Base-by-base conservation (phyloP, 352 stramenopile genomes). In the Phytopythium cucurbitacearum region DNA sequence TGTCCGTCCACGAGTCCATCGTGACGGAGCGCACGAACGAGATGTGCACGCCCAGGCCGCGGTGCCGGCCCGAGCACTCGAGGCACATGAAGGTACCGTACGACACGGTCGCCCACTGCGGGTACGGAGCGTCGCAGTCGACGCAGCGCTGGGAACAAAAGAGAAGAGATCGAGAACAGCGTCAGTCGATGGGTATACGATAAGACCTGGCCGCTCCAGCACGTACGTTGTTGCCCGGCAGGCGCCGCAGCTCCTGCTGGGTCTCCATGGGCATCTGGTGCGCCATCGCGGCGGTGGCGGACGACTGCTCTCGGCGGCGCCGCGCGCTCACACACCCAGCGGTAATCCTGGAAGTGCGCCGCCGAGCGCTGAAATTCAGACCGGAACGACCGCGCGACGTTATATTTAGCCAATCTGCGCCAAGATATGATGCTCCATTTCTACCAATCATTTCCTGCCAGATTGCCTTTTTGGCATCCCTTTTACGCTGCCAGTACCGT, bases 11-110 rank as follows among this genome's bases (percentile, higher is more conserved):
- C 53, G 80, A 91, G 65, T 94, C 80, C 80, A 94, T 91, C 3
- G 83, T 91, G 21, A 91, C 80, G 10, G 81, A 92, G 39, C 81
- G 68, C 49, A 98, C 91, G 62, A 98, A 98, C 33, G 87, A 95
- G 42, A 98, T 89, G 69, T 98, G 91, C 7, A 97, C 87, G 41
- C 93, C 94, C 46, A 98, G 72, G 12, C 83, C 79, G 35, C 94
- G 85, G 69, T 98, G 93, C 44, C 89, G 79, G 3, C 87, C 91
- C 15, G 89, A 97, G 77, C 93, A 98, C 66, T 98, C 91, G 59
- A 98, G 85, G 52, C 92, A 98, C 70, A 98, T 96, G 60, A 98
- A 98, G 16, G 96, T 95, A 48, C 94, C 94, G 70, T 97, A 98
- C 13, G 92, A 97, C 38, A 96, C 89, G 2, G 88, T 97, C 4